A percentile compares a stretch with the other conserved stretches of the same genome.
phyloP scores from a whole-genome alignment of 139 green algal species.

The Desmodesmus armatus region DNA sequence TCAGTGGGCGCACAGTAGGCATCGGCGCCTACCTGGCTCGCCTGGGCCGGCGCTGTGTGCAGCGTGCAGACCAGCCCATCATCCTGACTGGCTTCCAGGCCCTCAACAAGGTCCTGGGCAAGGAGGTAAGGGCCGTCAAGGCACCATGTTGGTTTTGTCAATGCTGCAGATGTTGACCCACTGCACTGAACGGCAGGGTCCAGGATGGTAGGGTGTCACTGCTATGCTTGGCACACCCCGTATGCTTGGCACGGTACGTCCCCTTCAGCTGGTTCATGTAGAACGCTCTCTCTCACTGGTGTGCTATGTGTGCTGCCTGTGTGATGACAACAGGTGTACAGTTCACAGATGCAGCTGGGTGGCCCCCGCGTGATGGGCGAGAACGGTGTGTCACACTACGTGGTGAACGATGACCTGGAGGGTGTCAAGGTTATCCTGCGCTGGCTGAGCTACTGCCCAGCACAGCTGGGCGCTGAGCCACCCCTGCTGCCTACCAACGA shows the following conservation, averaged over 20 bases:
- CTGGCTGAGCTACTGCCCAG: slow-evolving; percentile 84
- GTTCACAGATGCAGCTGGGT: slow-evolving; percentile 96
- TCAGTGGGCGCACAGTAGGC: slow-evolving; percentile 94
- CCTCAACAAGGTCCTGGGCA: slow-evolving; percentile 98
- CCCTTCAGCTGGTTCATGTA: no score
- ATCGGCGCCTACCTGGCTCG: slow-evolving; percentile 99
- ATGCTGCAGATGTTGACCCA: no score
- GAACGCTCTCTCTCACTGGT: background rate
- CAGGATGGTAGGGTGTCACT: no score
- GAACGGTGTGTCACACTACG: slow-evolving; percentile 95
- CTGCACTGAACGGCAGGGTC: no score
- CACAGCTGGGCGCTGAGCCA: slow-evolving; percentile 64
- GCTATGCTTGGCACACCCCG: no score
- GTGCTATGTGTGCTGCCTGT: no score
- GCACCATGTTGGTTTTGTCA: background rate
- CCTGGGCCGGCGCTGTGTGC: slow-evolving; percentile 90
- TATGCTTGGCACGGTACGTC: no score
- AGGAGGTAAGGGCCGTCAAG: slow-evolving; percentile 54
- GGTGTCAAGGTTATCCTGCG: slow-evolving; percentile 68
- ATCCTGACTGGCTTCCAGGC: slow-evolving; percentile 98
- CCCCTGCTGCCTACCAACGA: slow-evolving; percentile 76
- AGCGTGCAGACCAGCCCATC: slow-evolving; percentile 96
- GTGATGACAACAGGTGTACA: slow-evolving; percentile 89
- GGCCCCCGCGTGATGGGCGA: slow-evolving; percentile 93
- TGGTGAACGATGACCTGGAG: slow-evolving; percentile 95